Conservation (phyloP, 495 filamentous ascomycete species). For the Glonium stellatum region DNA sequence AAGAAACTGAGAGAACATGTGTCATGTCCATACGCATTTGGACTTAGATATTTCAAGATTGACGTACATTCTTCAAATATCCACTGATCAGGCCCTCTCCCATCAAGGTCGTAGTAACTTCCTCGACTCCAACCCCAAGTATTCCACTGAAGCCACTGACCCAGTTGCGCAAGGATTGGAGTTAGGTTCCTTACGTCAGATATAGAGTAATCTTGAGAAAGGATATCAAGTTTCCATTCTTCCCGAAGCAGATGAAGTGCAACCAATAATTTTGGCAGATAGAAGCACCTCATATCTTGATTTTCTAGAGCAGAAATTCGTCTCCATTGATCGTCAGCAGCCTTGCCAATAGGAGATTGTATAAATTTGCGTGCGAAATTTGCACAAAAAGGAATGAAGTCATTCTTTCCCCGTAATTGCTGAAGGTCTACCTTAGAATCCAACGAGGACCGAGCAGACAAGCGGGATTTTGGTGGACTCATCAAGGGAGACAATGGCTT, state of each 20-base stretch:
- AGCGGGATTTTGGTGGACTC: slow-evolving; percentile 9
- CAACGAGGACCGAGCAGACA: background rate
- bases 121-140: slow-evolving; percentile 54
- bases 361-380: slow-evolving; percentile 18
- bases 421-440: slow-evolving; percentile 10
- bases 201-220: slow-evolving; percentile 49
- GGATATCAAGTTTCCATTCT: slow-evolving; percentile 76
- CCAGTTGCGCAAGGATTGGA: slow-evolving; percentile 70
- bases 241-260: slow-evolving; percentile 79
- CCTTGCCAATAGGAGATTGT: slow-evolving; percentile 24
- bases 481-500: slow-evolving; percentile 9
- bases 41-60: background rate
- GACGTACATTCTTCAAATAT: slow-evolving; percentile 49
- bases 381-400: slow-evolving; percentile 10
- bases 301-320: slow-evolving; percentile 34
- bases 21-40: no score
- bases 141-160: slow-evolving; percentile 76
- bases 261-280: slow-evolving; percentile 62
- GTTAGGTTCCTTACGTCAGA: slow-evolving; percentile 51
- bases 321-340: slow-evolving; percentile 26
- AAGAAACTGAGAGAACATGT: no score
- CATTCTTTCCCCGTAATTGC: slow-evolving; percentile 5
- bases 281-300: slow-evolving; percentile 48
- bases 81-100: slow-evolving; percentile 54
- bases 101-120: slow-evolving; percentile 64